Percentiles rank a stretch among this genome's conserved stretches.
Conservation (phyloP, 257 asterid genomes). For the Jacaranda mimosifolia region DNA sequence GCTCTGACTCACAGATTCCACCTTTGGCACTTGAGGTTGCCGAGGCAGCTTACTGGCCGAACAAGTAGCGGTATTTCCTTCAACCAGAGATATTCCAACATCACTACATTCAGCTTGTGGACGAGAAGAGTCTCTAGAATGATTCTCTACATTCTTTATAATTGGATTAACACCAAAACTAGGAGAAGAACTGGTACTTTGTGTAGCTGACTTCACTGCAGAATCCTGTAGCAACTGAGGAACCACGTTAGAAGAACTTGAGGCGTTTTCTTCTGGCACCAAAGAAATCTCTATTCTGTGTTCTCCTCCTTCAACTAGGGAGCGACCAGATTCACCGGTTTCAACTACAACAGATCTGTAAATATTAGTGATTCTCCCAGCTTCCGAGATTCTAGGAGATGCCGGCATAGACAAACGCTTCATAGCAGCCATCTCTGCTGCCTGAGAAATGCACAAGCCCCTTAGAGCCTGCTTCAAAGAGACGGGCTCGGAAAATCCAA, state of each 20-base stretch:
- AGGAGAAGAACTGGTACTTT: slow-evolving; percentile 31
- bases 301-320: slow-evolving; percentile 38
- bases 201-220: slow-evolving; percentile 41
- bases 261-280: slow-evolving; percentile 53
- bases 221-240: slow-evolving; percentile 43
- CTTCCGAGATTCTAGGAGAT: slow-evolving; percentile 74
- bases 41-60: not conserved
- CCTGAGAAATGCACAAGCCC: slow-evolving; percentile 96
- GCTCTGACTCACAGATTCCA: too few species aligned
- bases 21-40: too few species aligned
- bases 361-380: slow-evolving; percentile 57
- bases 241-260: slow-evolving; percentile 39
- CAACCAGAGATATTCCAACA: slow-evolving; percentile 26
- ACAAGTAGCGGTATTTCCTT: slow-evolving; percentile 25
- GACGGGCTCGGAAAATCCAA: slow-evolving; percentile 90
- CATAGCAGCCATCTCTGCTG: slow-evolving; percentile 88
- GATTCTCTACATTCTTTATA: slow-evolving; percentile 29
- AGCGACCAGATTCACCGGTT: slow-evolving; percentile 50
- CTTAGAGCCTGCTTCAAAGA: slow-evolving; percentile 91
- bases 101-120: slow-evolving; percentile 32
- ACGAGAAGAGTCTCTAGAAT: slow-evolving; percentile 27
- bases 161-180: slow-evolving; percentile 11
- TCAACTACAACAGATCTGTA: slow-evolving; percentile 64
- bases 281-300: slow-evolving; percentile 49
- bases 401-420: slow-evolving; percentile 76